phyloP scores from a whole-genome alignment of 331 rosid genomes.

The Malus hybrid region DNA sequence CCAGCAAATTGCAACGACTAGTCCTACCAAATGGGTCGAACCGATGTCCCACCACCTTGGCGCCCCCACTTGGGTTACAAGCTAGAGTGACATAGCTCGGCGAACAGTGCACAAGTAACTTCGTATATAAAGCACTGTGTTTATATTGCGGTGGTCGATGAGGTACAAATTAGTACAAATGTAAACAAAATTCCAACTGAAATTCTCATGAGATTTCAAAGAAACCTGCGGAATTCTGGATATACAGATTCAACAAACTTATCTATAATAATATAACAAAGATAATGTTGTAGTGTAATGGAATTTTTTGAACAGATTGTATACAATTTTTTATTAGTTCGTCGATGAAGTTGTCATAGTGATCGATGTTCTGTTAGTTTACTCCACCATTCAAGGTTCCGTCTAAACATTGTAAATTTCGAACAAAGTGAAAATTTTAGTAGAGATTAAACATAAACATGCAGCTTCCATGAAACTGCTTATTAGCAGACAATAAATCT shows the following conservation, averaged over 20 bases:
- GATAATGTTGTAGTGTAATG: too few relatives aligned
- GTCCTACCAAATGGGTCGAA: not conserved
- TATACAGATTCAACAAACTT: too few relatives aligned
- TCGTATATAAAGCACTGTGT: too few relatives aligned
- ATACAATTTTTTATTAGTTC: not conserved
- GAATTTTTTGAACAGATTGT: not conserved
- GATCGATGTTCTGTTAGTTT: not conserved
- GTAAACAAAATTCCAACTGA: not conserved
- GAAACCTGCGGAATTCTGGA: too few relatives aligned
- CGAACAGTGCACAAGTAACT: too few relatives aligned
- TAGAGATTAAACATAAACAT: too few relatives aligned
- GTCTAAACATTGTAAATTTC: not conserved
- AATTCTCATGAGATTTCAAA: too few relatives aligned
- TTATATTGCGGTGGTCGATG: too few relatives aligned
- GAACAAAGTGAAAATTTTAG: too few relatives aligned
- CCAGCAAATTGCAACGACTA: too few relatives aligned
- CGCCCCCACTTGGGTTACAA: slow-evolving; percentile 19
- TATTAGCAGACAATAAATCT: not conserved
- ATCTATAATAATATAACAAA: too few relatives aligned
- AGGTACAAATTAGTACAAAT: not conserved
- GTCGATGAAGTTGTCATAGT: not conserved
- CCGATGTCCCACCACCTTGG: not conserved
- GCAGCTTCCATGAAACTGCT: too few relatives aligned
- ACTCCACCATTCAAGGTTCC: slow-evolving; percentile 1
- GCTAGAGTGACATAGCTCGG: not conserved